Conservation (phyloP, 1,139 yeast genomes). For the Lizanozyma gosingica region DNA sequence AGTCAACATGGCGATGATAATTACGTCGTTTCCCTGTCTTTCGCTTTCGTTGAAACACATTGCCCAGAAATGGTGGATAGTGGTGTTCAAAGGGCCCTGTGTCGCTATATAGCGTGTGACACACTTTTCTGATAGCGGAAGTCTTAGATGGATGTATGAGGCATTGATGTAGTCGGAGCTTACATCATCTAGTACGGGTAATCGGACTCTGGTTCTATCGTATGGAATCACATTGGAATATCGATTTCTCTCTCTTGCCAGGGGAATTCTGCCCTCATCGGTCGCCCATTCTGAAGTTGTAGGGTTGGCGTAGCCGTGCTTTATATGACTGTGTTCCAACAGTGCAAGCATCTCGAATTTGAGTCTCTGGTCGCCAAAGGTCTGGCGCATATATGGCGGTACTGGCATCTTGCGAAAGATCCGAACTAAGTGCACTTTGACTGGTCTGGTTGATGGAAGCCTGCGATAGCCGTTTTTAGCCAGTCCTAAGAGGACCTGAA, state of each 20-base stretch:
- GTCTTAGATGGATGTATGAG: slow-evolving; percentile 18
- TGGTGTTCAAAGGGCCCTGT: slow-evolving; percentile 56
- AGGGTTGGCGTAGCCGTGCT: slow-evolving; percentile 5
- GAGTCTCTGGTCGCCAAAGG: not conserved
- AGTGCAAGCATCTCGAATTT: not conserved
- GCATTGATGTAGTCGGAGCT: slow-evolving; percentile 35
- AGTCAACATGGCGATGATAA: slow-evolving; percentile 80
- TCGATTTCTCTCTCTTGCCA: slow-evolving; percentile 23
- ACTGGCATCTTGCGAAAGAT: not conserved
- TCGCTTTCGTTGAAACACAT: slow-evolving; percentile 54
- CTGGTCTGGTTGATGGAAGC: too few relatives aligned
- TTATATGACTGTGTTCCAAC: slow-evolving; percentile 3
- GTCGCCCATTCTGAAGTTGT: slow-evolving; percentile 17
- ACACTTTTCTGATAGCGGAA: slow-evolving; percentile 8
- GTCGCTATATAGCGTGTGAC: slow-evolving; percentile 24
- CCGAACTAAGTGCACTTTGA: too few relatives aligned
- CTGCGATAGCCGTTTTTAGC: too few relatives aligned
- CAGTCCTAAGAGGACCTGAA: too few relatives aligned
- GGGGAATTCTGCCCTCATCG: slow-evolving; percentile 11
- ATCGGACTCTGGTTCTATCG: slow-evolving; percentile 25
- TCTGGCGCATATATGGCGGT: not conserved
- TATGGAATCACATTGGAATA: slow-evolving; percentile 38
- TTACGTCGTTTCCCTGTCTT: slow-evolving; percentile 24
- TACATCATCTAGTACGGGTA: slow-evolving; percentile 14
- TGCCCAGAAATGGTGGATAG: slow-evolving; percentile 75